phyloP scores from a whole-genome alignment of 495 filamentous ascomycete genomes.

The Podospora tetraspora region DNA sequence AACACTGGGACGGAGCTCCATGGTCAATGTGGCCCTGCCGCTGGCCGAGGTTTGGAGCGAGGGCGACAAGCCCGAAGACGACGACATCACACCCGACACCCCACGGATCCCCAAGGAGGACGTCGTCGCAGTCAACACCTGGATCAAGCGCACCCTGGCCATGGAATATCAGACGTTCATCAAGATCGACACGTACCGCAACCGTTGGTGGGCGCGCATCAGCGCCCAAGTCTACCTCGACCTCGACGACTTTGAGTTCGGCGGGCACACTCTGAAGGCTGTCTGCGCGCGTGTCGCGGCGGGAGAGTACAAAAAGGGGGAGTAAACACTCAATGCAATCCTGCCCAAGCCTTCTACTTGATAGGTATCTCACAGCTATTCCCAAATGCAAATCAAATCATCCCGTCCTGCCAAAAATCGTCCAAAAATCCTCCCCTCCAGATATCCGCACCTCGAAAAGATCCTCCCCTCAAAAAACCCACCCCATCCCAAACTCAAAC shows the following conservation, averaged over 20 bases:
- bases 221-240: background rate
- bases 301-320: background rate
- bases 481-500: background rate
- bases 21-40: slow-evolving; percentile 74
- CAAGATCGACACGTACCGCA: background rate
- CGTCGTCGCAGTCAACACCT: background rate
- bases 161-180: background rate
- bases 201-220: background rate
- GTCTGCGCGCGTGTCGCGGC: background rate
- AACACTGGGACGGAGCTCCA: slow-evolving; percentile 42
- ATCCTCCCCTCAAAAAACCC: background rate
- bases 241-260: background rate
- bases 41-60: slow-evolving; percentile 29
- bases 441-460: too few species aligned
- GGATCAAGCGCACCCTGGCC: background rate
- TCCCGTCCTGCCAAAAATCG: background rate
- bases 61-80: slow-evolving; percentile 15
- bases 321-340: background rate
- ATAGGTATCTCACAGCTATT: background rate
- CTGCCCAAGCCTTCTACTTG: background rate
- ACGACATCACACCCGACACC: background rate
- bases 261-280: background rate
- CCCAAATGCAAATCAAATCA: background rate
- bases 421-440: background rate
- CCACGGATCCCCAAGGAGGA: background rate